Conservation (phyloP, 208 protist genomes). For the Crithidia expoeki region DNA sequence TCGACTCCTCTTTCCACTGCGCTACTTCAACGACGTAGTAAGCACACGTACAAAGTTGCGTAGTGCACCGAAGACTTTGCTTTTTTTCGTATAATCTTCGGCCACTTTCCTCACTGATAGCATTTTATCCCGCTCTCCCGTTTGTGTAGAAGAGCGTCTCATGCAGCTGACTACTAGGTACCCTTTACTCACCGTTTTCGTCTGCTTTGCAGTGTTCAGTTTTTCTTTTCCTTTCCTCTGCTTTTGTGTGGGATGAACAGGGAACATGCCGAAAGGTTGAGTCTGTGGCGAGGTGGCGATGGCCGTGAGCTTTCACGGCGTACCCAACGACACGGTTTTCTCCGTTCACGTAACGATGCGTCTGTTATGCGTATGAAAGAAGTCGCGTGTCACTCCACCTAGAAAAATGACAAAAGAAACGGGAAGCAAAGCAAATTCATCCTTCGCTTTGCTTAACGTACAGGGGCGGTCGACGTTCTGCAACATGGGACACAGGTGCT, state of each 20-base stretch:
- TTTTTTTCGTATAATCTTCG: constrained; percentile 4
- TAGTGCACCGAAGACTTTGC: not conserved
- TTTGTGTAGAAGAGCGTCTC: too few species aligned
- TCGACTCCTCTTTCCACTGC: not conserved
- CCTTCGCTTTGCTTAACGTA: too few species aligned
- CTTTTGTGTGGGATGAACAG: not conserved
- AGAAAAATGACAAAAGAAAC: not conserved
- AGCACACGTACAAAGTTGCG: too few species aligned
- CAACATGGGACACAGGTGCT: too few species aligned
- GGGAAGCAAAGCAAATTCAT: too few species aligned
- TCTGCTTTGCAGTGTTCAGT: constrained; percentile 4
- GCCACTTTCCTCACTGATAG: too few species aligned
- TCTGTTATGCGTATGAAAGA: not conserved
- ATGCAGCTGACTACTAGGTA: too few species aligned
- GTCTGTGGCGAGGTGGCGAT: not conserved
- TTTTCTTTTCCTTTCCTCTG: not conserved
- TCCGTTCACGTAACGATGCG: not conserved
- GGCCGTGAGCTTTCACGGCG: not conserved
- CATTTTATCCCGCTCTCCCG: too few species aligned
- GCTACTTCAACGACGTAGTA: too few species aligned
- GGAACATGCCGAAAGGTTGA: not conserved
- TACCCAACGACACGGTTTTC: not conserved
- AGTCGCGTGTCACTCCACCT: not conserved
- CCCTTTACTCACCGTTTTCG: too few species aligned
- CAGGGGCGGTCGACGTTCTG: too few species aligned